Evolutionary conservation across 768 basidiomycete genomes (phyloP), one percentile per base, ranked within the genome.

Genomic region (Rhodocollybia butyracea): DNA sequence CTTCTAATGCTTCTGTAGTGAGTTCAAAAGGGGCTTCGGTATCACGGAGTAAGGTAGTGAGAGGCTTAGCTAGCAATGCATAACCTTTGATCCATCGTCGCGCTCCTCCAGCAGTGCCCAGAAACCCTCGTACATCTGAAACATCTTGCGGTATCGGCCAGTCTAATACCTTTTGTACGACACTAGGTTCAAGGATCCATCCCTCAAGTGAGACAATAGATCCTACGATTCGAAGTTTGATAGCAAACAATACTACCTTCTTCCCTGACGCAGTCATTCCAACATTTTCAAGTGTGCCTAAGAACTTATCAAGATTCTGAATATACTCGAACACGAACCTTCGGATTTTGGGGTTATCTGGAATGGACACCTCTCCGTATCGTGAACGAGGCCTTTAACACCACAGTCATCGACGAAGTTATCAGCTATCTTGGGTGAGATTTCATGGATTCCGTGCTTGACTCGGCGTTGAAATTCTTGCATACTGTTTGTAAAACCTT

Each of bases 321-420:
- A 43, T 21, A 27, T 70, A 64, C 19, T 73, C 65, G 57, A 63
- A 73, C 0, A 75, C 61, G 31, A 70, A 74, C 1, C 57, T 46
- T 0, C 63, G 47, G 2, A 73, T 72, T 0, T 64, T 59, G 0
- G 50, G 48, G 32, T 72, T 73, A 0, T 59, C 57, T 0, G 60
- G 60, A 3, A 72, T 63, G 0, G 56, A 60, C 19, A 70, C 59
- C 0, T 51, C 13, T 5, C 67, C 48, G 30, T 72, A 70, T 0
- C 55, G 26, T 0, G 65, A 61, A 0, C 29, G 30, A 0, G 59
- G 0, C 68, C 67, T 34, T 66, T 67, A n/a, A 70, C 19, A 0
- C 59, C 66, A 1, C 68, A 45, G 31, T 75, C 66, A 54, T 75
- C 63, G 2, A 72, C 30, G 19, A 47, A 47, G 19, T 55, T 47